Evolutionary conservation across 768 basidiomycete genomes (phyloP), one percentile per base, ranked within the genome.

Genomic region (Agaricus blazei): DNA sequence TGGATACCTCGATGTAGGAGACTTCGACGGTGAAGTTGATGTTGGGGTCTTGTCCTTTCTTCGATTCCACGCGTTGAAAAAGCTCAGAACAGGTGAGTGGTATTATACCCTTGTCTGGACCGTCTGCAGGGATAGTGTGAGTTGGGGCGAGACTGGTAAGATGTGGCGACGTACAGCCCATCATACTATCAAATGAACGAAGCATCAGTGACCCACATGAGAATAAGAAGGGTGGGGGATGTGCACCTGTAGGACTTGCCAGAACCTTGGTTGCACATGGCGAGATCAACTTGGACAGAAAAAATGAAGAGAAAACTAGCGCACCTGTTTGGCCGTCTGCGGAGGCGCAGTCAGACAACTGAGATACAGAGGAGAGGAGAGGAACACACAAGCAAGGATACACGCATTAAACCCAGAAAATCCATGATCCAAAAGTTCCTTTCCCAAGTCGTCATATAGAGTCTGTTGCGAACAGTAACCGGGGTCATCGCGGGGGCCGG

Each of bases 361-460:
- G 7, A 34, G 24, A n/a, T 7, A 37, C 14, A 26, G 31, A 36
- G 14, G 36, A 36, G 14, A 37, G 51, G 19, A 49, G 36, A n/a
- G 19, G 29, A 11, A 87, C 95, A 80, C 73, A 97, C 95, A 98
- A 71, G 97, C 96, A 68, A 99, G 80, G 72, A 99, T 97, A 80
- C 94, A 98, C 47, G 94, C 91, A 78, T 98, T 98, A 72, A 97
- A 98, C 28, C 96, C 96, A 36, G 88, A 75, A 72, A 99, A 98
- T 42, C 92, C 88, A 68, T 98, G 95, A 69, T 98, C 92, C 63
- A 99, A 75, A 51, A 99, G 72, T 65, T 98, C 96, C 70, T 88
- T 89, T 42, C 96, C 96, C 36, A 98, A 70, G 74, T 98, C 96
- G 62, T 93, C 85, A 70, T 92, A 98, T 56, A 98, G 75, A 0